Evolutionary conservation across 768 basidiomycete species (phyloP).

Genomic region (Macrolepiota albuminosa): DNA sequence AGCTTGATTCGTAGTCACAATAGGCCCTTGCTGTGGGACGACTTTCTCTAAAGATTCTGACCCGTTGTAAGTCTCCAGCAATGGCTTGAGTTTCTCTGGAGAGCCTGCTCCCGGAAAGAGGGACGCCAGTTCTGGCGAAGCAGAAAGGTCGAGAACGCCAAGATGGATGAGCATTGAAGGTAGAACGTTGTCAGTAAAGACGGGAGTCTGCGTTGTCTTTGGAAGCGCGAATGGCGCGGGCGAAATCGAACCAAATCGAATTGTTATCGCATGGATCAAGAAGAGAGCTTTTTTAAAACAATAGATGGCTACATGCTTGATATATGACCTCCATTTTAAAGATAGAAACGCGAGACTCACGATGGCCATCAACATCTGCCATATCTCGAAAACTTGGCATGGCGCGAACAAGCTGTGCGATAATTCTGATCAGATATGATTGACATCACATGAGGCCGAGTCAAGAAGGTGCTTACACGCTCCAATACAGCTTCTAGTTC

Average conservation of each 20-base stretch:
- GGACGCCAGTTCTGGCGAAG: slow-evolving; percentile 34
- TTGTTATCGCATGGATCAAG: slow-evolving; percentile 61
- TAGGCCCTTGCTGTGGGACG: slow-evolving; percentile 38
- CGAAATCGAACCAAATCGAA: slow-evolving; percentile 58
- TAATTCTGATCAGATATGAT: slow-evolving; percentile 9
- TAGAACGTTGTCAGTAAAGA: slow-evolving; percentile 79
- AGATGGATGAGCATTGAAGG: slow-evolving; percentile 80
- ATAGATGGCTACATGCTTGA: slow-evolving; percentile 56
- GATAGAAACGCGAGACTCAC: slow-evolving; percentile 34
- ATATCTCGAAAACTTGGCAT: slow-evolving; percentile 85
- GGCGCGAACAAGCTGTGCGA: slow-evolving; percentile 60
- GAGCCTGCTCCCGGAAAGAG: slow-evolving; percentile 48
- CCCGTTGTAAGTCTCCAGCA: slow-evolving; percentile 28
- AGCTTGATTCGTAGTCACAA: slow-evolving; percentile 55
- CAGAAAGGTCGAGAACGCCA: slow-evolving; percentile 66
- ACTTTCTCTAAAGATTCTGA: slow-evolving; percentile 12
- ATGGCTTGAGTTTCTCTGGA: slow-evolving; percentile 28
- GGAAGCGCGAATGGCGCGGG: slow-evolving; percentile 60
- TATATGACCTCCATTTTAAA: not conserved
- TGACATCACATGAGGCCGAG: not conserved
- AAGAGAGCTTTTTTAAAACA: slow-evolving; percentile 90
- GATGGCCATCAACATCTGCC: slow-evolving; percentile 55
- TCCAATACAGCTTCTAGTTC: slow-evolving; percentile 59
- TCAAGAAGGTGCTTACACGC: slow-evolving; percentile 40
- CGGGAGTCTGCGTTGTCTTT: slow-evolving; percentile 50